Conservation (phyloP, 768 basidiomycete species). For the Amylocystis lapponica region DNA sequence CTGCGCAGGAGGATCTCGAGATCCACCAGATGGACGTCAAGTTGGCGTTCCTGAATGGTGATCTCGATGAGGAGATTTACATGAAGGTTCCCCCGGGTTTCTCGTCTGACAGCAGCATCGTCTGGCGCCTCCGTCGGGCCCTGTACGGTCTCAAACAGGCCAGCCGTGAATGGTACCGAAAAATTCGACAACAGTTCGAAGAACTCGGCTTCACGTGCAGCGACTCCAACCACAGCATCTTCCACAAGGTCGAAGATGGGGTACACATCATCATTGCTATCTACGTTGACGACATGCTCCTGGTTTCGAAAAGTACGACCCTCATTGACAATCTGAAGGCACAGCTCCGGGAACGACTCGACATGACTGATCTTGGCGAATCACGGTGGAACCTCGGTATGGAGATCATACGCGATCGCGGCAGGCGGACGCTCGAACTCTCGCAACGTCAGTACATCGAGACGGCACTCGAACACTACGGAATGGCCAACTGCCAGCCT, state of each 20-base stretch:
- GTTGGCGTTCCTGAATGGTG: slow-evolving; percentile 14
- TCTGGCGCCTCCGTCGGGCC: too few species aligned
- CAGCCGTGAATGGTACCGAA: slow-evolving; percentile 4
- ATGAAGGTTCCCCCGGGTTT: not conserved
- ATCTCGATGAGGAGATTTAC: slow-evolving; percentile 10
- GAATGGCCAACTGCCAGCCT: slow-evolving; percentile 15
- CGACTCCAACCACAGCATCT: not conserved
- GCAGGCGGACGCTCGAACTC: slow-evolving; percentile 13
- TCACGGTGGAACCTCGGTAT: too few species aligned
- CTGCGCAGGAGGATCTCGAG: too few species aligned
- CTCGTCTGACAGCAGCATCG: not conserved
- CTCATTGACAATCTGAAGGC: too few species aligned
- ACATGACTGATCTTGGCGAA: too few species aligned
- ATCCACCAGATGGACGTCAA: not conserved
- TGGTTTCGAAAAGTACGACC: too few species aligned
- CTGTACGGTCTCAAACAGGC: slow-evolving; percentile 10
- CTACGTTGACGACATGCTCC: slow-evolving; percentile 6
- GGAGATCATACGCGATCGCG: slow-evolving; percentile 15
- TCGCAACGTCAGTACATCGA: slow-evolving; percentile 22
- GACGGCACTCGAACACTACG: slow-evolving; percentile 14
- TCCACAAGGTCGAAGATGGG: not conserved
- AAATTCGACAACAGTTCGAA: not conserved
- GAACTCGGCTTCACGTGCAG: not conserved
- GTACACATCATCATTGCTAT: not conserved
- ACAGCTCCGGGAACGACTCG: too few species aligned